A percentile compares a stretch with the other conserved stretches of the same genome.
phyloP scores from a whole-genome alignment of 2,329 filamentous ascomycete genomes.

The Sarocladiaceae sp. region DNA sequence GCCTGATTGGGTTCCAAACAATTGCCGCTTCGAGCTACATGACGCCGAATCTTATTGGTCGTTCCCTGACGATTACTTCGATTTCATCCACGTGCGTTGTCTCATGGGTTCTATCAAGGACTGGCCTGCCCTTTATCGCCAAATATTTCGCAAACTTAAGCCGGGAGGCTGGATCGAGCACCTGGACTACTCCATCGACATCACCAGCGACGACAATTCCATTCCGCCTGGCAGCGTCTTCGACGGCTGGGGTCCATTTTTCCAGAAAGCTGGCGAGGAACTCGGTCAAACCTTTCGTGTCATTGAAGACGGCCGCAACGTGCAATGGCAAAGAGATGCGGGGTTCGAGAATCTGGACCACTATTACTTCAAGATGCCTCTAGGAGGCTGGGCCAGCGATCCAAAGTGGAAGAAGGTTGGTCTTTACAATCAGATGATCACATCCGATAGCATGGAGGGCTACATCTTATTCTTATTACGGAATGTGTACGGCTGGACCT shows the following conservation, averaged over 20 bases:
- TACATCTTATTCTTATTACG: slow-evolving; percentile 4
- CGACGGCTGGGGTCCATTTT: slow-evolving; percentile 19
- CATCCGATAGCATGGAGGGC: slow-evolving; percentile 6
- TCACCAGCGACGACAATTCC: slow-evolving; percentile 19
- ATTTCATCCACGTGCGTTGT: slow-evolving; percentile 53
- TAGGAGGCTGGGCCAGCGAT: slow-evolving; percentile 37
- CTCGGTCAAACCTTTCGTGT: slow-evolving; percentile 22
- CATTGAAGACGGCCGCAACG: slow-evolving; percentile 14
- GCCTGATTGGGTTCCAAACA: slow-evolving; percentile 23
- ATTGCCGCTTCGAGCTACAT: slow-evolving; percentile 27
- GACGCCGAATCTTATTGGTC: slow-evolving; percentile 37
- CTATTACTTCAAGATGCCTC: slow-evolving; percentile 30
- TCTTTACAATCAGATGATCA: slow-evolving; percentile 3
- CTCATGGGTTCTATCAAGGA: slow-evolving; percentile 51
- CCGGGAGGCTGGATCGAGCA: slow-evolving; percentile 27
- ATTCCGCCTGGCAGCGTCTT: slow-evolving; percentile 19
- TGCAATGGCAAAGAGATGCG: slow-evolving; percentile 17
- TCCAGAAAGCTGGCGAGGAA: slow-evolving; percentile 20
- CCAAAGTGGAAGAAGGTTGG: slow-evolving; percentile 34
- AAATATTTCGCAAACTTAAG: slow-evolving; percentile 43
- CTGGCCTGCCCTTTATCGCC: slow-evolving; percentile 48
- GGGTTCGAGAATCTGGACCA: slow-evolving; percentile 30
- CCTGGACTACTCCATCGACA: slow-evolving; percentile 19
- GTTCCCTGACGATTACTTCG: slow-evolving; percentile 35
- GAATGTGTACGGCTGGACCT: slow-evolving; percentile 7